Percentiles rank a stretch among this genome's conserved stretches.
phyloP scores from a whole-genome alignment of 1,139 yeast genomes.

The Blastobotrys raffinosifermentans region DNA sequence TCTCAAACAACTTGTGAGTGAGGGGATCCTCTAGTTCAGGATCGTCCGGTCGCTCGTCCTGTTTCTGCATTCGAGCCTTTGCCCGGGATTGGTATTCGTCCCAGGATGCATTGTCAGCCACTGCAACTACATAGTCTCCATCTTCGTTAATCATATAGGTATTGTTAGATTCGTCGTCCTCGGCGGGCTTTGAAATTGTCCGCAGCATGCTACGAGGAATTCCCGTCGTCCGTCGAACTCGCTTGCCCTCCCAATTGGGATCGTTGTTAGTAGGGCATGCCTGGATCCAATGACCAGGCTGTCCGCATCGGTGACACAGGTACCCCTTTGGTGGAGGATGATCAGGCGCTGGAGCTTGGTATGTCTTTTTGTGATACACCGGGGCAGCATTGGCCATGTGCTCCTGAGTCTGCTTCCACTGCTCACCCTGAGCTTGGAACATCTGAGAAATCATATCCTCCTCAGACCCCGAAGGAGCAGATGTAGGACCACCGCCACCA shows the following conservation, averaged over 20 bases:
- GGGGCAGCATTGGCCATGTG: constrained; percentile 57
- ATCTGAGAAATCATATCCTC: constrained; percentile 83
- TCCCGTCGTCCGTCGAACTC: constrained; percentile 92
- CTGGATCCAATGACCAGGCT: constrained; percentile 93
- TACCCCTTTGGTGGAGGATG: constrained; percentile 93
- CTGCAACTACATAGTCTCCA: constrained; percentile 91
- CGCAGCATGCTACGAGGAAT: constrained; percentile 90
- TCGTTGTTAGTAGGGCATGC: constrained; percentile 93
- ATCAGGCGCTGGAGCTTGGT: constrained; percentile 39
- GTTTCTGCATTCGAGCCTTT: constrained; percentile 37
- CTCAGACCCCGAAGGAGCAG: constrained; percentile 45
- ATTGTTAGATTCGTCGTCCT: constrained; percentile 46
- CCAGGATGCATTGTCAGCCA: constrained; percentile 95
- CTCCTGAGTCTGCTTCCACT: constrained; percentile 93
- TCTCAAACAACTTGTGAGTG: constrained; percentile 53
- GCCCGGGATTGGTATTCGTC: constrained; percentile 59
- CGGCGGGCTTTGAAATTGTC: constrained; percentile 63
- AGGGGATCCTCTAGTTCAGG: constrained; percentile 56
- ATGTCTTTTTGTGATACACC: constrained; percentile 26
- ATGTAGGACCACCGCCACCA: background rate
- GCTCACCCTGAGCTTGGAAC: constrained; percentile 89
- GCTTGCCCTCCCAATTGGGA: constrained; percentile 88
- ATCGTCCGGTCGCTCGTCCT: constrained; percentile 45
- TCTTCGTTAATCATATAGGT: constrained; percentile 88
- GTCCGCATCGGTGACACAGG: constrained; percentile 94